Conservation (phyloP, 2,329 filamentous ascomycete genomes). For the Lasiodiplodia sp. region DNA sequence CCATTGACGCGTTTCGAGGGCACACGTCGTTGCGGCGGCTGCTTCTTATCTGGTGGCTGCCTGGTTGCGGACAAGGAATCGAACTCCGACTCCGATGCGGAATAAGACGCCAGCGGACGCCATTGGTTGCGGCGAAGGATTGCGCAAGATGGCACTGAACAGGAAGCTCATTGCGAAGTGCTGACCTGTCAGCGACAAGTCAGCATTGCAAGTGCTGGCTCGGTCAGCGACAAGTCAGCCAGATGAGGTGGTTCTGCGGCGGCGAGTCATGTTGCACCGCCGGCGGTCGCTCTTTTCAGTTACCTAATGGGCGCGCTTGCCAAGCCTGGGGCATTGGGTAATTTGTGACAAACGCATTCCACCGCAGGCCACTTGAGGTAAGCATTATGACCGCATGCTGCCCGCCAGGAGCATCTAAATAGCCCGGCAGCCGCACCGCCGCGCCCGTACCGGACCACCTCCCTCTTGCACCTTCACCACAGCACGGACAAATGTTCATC, state of each 20-base stretch:
- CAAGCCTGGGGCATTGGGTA: conserved; percentile 25
- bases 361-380: conserved; percentile 24
- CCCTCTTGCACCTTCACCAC: neutral
- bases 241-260: too few species aligned
- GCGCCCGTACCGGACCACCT: neutral
- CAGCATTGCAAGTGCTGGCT: neutral
- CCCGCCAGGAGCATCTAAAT: conserved; percentile 13
- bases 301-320: conserved; percentile 21
- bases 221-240: neutral
- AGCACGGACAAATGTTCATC: neutral
- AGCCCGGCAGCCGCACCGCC: neutral
- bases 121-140: conserved; percentile 1
- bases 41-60: neutral
- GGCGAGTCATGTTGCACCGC: conserved; percentile 14
- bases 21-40: neutral
- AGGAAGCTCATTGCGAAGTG: neutral
- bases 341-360: conserved; percentile 23
- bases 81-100: conserved; percentile 1
- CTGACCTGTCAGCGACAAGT: neutral
- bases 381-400: conserved; percentile 20
- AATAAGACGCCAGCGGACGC: neutral
- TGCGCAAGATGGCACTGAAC: neutral
- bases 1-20: conserved; percentile 1
- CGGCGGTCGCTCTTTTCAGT: conserved; percentile 8
- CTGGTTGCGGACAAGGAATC: neutral